Conservation (phyloP, 1,284 basidiomycete species). For the Ceratobasidium sp. region DNA sequence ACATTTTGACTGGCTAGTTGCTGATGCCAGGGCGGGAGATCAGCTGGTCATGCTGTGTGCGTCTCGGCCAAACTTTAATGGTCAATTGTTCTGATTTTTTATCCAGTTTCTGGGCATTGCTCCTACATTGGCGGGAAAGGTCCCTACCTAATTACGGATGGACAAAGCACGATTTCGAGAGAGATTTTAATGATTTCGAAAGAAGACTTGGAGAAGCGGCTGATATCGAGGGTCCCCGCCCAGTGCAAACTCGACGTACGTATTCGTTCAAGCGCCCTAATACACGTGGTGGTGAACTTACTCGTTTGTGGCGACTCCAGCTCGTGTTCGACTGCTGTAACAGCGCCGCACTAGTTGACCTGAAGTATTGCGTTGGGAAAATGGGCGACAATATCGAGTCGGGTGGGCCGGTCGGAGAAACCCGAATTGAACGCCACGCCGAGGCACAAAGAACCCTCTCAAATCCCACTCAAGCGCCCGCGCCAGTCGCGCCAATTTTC, state of each 20-base stretch:
- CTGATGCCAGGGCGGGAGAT: slow-evolving; percentile 17
- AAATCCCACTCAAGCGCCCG: slow-evolving; percentile 10
- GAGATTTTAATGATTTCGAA: slow-evolving; percentile 1
- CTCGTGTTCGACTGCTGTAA: slow-evolving; percentile 32
- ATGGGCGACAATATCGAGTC: slow-evolving; percentile 4
- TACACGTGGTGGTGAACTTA: neutral
- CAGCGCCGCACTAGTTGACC: slow-evolving; percentile 11
- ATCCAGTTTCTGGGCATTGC: slow-evolving; percentile 26
- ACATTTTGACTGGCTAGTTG: slow-evolving; percentile 2
- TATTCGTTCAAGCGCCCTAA: neutral
- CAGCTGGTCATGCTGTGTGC: slow-evolving; percentile 20
- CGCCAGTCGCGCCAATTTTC: neutral
- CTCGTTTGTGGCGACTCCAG: neutral
- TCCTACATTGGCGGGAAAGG: neutral
- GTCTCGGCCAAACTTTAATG: neutral
- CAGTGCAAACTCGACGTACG: neutral
- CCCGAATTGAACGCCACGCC: too few species aligned
- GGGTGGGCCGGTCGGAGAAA: too few species aligned
- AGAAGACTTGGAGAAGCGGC: neutral
- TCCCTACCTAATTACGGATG: slow-evolving; percentile 2
- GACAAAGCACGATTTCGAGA: neutral
- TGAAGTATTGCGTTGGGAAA: slow-evolving; percentile 34
- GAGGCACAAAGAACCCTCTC: too few species aligned
- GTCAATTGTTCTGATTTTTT: neutral
- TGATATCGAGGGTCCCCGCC: slow-evolving; percentile 11